Evolutionary conservation across 768 basidiomycete species (phyloP).

Genomic region (Termitomyces sp.): DNA sequence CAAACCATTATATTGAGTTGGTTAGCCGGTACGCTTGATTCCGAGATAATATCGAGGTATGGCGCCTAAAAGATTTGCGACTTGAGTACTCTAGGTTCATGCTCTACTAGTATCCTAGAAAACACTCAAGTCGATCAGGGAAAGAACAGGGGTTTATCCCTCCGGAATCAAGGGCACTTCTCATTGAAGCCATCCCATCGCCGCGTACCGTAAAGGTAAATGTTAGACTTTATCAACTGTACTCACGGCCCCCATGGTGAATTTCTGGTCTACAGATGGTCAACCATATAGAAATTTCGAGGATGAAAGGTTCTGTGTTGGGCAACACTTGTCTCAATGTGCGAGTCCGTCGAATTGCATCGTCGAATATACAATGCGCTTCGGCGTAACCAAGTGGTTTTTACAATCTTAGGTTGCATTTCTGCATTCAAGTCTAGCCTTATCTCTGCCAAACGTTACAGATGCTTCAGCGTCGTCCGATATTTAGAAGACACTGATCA

Average conservation of each 20-base stretch:
- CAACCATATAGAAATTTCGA: too few species aligned
- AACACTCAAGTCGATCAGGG: neutral
- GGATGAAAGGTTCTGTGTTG: too few species aligned
- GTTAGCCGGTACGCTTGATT: too few species aligned
- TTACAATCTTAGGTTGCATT: too few species aligned
- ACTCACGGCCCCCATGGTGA: neutral
- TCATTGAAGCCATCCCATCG: neutral
- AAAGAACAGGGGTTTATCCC: too few species aligned
- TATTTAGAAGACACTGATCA: neutral
- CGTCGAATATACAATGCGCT: too few species aligned
- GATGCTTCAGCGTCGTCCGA: neutral
- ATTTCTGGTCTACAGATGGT: neutral
- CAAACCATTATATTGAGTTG: too few species aligned
- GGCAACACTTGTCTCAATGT: too few species aligned
- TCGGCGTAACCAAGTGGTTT: neutral
- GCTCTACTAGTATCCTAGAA: neutral
- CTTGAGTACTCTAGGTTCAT: too few species aligned
- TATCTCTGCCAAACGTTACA: neutral
- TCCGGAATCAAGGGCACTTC: neutral
- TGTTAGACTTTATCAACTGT: neutral
- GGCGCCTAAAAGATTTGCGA: too few species aligned
- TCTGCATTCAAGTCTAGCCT: neutral
- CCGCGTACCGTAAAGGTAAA: neutral
- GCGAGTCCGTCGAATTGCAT: too few species aligned
- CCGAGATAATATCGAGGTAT: too few species aligned